Evolutionary conservation across 768 basidiomycete genomes (phyloP), one percentile per base, ranked within the genome.

Genomic region (Rhodotorula sphaerocarpa): DNA sequence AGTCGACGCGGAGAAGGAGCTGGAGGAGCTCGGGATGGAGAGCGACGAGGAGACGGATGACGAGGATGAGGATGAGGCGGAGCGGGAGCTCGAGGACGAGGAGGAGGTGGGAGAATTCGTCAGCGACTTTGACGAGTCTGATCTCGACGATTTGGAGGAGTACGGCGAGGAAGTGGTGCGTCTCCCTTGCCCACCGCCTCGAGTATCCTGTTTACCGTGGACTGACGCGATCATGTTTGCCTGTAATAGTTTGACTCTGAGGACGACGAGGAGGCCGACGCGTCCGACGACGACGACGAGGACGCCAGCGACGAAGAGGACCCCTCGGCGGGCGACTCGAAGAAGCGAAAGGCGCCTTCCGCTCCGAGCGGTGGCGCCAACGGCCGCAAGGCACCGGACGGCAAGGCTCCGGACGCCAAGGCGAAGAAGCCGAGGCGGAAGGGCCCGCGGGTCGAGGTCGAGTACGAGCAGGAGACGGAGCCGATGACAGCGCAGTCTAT

Each of bases 391-490:
- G 74, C 36, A 16, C 36, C 9, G 36, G 84, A 81, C 70, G 48
- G 48, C 48, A 73, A 68, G 82, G 79, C n/a, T n/a, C n/a, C 57
- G 50, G 31, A 70, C 4, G 65, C 63, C 15, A 60, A 59, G 7
- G 70, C 71, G 21, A 70, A 73, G 52, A 76, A 75, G 66, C 71
- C 61, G 14, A 25, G 73, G 25, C 72, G 72, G 58, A 72, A 80
- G 71, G 87, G 84, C 25, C 86, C 90, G 25, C 80, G 85, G 67
- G 86, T 97, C 72, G 89, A 96, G 74, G 86, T 97, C 71, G 93
- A 96, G 76, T 95, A 95, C 83, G 92, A 97, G 75, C 83, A 88
- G 74, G 92, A 95, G 77, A 79, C 86, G 75, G 89, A 76, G 53
- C 25, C 64, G 50, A n/a, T 66, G n/a, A 43, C 55, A 11, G 55